These are phyloP conservation scores for Aureobasidium leucospermi DNA, from an alignment of 2,329 filamentous ascomycete genomes.

Conservation along the genomic window DNA sequence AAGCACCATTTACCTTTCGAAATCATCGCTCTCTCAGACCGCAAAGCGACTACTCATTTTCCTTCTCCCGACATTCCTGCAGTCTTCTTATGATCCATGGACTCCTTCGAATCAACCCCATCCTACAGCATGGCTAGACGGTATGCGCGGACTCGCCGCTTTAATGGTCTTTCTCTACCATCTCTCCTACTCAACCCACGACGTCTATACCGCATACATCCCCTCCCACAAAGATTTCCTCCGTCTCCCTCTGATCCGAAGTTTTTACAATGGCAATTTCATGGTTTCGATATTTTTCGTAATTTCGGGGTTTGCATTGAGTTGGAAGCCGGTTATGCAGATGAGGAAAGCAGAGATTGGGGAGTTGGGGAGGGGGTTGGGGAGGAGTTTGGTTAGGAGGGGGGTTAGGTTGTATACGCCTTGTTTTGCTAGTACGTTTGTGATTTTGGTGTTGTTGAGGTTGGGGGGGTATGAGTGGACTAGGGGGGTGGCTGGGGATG, in stretches of 20 bases:
- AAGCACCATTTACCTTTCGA: background rate
- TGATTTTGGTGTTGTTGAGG: slow-evolving; percentile 9
- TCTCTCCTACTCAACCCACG: slow-evolving; percentile 7
- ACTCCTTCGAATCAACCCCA: background rate
- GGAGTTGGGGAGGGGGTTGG: slow-evolving; percentile 19
- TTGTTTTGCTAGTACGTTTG: slow-evolving; percentile 16
- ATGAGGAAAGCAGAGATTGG: slow-evolving; percentile 18
- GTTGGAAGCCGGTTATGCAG: slow-evolving; percentile 30
- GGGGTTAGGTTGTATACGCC: slow-evolving; percentile 19
- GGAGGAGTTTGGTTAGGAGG: slow-evolving; percentile 18
- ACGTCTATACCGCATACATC: slow-evolving; percentile 15
- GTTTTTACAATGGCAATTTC: slow-evolving; percentile 48
- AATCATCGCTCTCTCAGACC: background rate
- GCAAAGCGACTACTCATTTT: background rate
- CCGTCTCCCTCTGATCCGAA: slow-evolving; percentile 47
- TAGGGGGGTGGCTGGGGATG: slow-evolving; percentile 14
- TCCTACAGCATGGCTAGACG: slow-evolving; percentile 20
- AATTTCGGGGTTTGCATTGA: slow-evolving; percentile 54
- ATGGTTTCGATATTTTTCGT: slow-evolving; percentile 57
- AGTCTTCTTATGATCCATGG: background rate
- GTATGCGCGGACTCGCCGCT: slow-evolving; percentile 19
- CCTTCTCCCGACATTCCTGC: background rate
- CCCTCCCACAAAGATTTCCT: slow-evolving; percentile 20
- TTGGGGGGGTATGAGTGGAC: slow-evolving; percentile 15
- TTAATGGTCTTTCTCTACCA: slow-evolving; percentile 20